These are phyloP conservation scores for Diaporthe citrichinensis DNA, from an alignment of 2,329 filamentous ascomycete species.

Conservation along the genomic window DNA sequence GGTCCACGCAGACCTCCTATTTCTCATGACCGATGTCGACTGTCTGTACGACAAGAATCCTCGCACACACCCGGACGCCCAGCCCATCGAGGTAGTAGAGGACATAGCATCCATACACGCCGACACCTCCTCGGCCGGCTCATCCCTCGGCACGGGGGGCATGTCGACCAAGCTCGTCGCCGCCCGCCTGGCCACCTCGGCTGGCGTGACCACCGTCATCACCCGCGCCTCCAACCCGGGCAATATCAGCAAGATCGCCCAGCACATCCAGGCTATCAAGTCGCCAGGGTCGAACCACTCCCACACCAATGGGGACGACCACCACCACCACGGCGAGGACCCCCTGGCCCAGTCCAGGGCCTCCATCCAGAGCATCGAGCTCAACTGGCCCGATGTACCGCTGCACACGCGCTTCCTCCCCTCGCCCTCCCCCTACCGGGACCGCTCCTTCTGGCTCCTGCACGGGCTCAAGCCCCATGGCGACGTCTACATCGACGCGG, in stretches of 20 bases:
- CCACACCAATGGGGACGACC: slow-evolving; percentile 48
- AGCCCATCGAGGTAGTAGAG: slow-evolving; percentile 91
- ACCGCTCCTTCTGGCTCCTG: slow-evolving; percentile 97
- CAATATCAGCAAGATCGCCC: slow-evolving; percentile 90
- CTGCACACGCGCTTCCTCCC: slow-evolving; percentile 95
- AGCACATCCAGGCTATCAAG: slow-evolving; percentile 78
- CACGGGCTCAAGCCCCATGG: slow-evolving; percentile 93
- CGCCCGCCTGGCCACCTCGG: slow-evolving; percentile 90
- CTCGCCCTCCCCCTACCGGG: slow-evolving; percentile 85
- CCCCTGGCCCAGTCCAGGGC: slow-evolving; percentile 57
- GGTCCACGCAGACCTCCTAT: slow-evolving; percentile 96
- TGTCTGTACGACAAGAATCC: slow-evolving; percentile 98
- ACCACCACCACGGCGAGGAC: slow-evolving; percentile 50
- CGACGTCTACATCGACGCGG: slow-evolving; percentile 92
- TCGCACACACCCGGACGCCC: slow-evolving; percentile 84
- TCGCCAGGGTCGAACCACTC: slow-evolving; percentile 49
- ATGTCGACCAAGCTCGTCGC: slow-evolving; percentile 99
- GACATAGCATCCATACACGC: slow-evolving; percentile 87
- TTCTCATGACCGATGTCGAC: slow-evolving; percentile 99
- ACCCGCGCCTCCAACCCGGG: slow-evolving; percentile 93
- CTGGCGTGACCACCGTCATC: slow-evolving; percentile 95
- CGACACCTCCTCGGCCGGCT: slow-evolving; percentile 92
- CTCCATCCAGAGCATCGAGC: slow-evolving; percentile 56
- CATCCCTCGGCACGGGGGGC: slow-evolving; percentile 90
- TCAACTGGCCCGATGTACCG: slow-evolving; percentile 65